Percentiles rank a stretch among this genome's conserved stretches.
Conservation (phyloP, 768 basidiomycete genomes). For the Mycena capillaripes region DNA sequence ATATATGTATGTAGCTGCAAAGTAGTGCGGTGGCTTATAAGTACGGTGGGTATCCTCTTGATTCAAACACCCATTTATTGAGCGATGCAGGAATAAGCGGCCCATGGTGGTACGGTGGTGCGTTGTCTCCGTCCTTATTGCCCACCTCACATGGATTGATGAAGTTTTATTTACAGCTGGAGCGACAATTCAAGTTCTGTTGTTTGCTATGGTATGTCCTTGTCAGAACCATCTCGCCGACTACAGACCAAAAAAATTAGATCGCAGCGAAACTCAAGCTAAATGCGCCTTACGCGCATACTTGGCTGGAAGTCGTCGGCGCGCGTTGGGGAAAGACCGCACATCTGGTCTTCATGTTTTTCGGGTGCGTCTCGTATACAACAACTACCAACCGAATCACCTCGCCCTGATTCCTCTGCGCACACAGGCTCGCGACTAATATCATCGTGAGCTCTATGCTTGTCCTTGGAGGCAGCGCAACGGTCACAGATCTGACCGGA, state of each 20-base stretch:
- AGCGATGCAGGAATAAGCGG: constrained; percentile 71
- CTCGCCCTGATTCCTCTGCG: neutral
- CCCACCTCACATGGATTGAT: neutral
- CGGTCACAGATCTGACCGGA: constrained; percentile 89
- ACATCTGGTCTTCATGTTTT: constrained; percentile 91
- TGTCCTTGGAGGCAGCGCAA: constrained; percentile 86
- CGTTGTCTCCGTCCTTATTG: neutral
- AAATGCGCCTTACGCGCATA: constrained; percentile 90
- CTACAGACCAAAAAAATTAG: constrained; percentile 48
- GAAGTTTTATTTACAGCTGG: constrained; percentile 59
- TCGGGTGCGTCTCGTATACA: constrained; percentile 63
- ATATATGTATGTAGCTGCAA: constrained; percentile 68
- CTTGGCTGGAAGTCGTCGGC: constrained; percentile 90
- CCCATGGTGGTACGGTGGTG: constrained; percentile 89
- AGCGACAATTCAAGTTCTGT: constrained; percentile 88
- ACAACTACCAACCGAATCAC: neutral
- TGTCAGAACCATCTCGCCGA: too few species aligned
- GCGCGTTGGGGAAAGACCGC: constrained; percentile 81
- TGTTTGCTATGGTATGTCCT: constrained; percentile 81
- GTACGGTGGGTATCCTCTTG: constrained; percentile 61
- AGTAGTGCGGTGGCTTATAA: constrained; percentile 89
- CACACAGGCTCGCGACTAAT: constrained; percentile 84
- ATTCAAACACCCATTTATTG: neutral
- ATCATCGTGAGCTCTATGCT: constrained; percentile 92
- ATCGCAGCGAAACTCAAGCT: constrained; percentile 93